Conservation (phyloP, 2,329 filamentous ascomycete genomes). For the Aschersonia sp. region DNA sequence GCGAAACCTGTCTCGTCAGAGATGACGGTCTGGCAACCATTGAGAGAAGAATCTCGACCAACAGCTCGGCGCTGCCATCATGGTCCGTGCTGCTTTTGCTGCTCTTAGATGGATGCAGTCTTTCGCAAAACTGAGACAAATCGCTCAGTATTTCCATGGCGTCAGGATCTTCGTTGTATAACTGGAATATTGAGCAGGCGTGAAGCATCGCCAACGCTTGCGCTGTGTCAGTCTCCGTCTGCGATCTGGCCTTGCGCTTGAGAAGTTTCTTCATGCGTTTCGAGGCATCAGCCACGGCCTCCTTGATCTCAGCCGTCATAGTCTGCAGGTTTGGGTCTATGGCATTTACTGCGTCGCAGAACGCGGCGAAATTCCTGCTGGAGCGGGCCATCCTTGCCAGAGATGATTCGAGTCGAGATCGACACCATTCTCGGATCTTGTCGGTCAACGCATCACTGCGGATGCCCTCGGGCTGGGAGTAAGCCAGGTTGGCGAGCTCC, state of each 20-base stretch:
- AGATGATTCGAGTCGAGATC: conserved; percentile 41
- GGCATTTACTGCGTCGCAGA: conserved; percentile 38
- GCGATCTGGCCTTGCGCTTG: conserved; percentile 21
- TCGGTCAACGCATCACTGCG: conserved; percentile 30
- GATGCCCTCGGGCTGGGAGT: conserved; percentile 29
- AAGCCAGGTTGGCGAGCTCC: conserved; percentile 40
- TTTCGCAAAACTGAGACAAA: conserved; percentile 60
- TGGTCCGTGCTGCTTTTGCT: conserved; percentile 36
- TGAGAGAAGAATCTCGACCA: conserved; percentile 81
- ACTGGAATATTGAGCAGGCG: conserved; percentile 69
- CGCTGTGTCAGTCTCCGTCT: conserved; percentile 23
- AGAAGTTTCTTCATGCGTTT: conserved; percentile 37
- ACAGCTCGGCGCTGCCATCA: conserved; percentile 48
- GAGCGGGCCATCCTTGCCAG: conserved; percentile 43
- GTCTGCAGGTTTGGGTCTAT: conserved; percentile 35
- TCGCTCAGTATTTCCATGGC: conserved; percentile 72
- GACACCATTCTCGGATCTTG: conserved; percentile 37
- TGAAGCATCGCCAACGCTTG: conserved; percentile 69
- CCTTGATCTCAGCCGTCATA: conserved; percentile 40
- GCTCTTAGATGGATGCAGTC: conserved; percentile 33
- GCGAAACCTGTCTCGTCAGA: conserved; percentile 71
- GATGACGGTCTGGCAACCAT: conserved; percentile 77
- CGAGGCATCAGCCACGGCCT: conserved; percentile 36
- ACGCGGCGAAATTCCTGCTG: conserved; percentile 34
- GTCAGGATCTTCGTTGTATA: conserved; percentile 82